A percentile compares a stretch with the other conserved stretches of the same genome.
Evolutionary conservation across 116 monocot species (phyloP).

Genomic region (Zostera marina): DNA sequence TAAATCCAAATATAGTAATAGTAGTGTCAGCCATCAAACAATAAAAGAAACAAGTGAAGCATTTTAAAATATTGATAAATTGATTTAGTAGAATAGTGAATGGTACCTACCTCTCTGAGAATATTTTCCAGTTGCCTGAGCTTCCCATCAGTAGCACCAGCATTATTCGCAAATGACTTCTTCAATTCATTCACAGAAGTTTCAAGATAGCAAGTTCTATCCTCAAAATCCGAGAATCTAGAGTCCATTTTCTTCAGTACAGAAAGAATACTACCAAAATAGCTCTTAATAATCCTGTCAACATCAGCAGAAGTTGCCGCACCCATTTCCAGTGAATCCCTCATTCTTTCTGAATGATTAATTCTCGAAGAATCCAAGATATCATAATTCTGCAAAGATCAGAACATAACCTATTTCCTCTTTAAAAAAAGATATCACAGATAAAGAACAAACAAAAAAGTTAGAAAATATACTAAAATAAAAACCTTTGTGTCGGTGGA

Average conservation of each 20-base stretch:
- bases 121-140: slow-evolving; percentile 73
- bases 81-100: not conserved
- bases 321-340: not conserved
- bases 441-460: not conserved
- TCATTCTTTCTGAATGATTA: not conserved
- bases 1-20: too few species aligned
- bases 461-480: not conserved
- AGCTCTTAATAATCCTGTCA: slow-evolving; percentile 64
- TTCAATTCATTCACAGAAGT: slow-evolving; percentile 65
- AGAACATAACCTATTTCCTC: not conserved
- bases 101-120: slow-evolving; percentile 49
- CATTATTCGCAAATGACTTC: slow-evolving; percentile 30
- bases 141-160: slow-evolving; percentile 67
- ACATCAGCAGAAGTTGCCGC: slow-evolving; percentile 12
- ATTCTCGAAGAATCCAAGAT: slow-evolving; percentile 6
- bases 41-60: too few species aligned
- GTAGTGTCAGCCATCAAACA: too few species aligned
- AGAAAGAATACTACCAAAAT: slow-evolving; percentile 53
- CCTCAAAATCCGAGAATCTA: slow-evolving; percentile 69
- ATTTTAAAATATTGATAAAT: too few species aligned
- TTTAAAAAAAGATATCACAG: not conserved
- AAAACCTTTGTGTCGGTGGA: too few species aligned
- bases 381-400: slow-evolving; percentile 1
- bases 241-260: slow-evolving; percentile 58
- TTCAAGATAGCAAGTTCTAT: slow-evolving; percentile 58